These are phyloP conservation scores for Xylariales sp. DNA, from an alignment of 2,329 filamentous ascomycete genomes.

Conservation along the genomic window DNA sequence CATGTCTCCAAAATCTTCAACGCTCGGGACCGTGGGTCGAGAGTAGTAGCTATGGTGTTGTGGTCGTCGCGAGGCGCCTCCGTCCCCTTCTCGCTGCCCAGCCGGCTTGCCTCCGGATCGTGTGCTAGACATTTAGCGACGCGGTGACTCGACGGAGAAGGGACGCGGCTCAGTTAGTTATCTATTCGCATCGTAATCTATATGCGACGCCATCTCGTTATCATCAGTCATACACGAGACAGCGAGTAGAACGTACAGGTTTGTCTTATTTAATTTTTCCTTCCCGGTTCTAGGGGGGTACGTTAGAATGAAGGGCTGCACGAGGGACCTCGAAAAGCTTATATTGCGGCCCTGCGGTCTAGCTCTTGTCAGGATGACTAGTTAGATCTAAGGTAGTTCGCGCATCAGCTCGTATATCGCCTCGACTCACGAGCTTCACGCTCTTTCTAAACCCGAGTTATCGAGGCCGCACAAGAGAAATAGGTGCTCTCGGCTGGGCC, in stretches of 20 bases:
- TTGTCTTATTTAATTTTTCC: slow-evolving; percentile 15
- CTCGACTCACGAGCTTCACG: not conserved
- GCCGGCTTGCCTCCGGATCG: slow-evolving; percentile 25
- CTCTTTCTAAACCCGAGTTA: not conserved
- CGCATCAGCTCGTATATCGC: slow-evolving; percentile 9
- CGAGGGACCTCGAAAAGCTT: slow-evolving; percentile 38
- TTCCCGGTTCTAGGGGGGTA: slow-evolving; percentile 36
- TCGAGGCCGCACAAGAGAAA: not conserved
- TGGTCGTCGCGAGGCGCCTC: not conserved
- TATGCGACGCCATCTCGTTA: slow-evolving; percentile 35
- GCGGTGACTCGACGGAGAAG: slow-evolving; percentile 34
- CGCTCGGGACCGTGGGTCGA: slow-evolving; percentile 34
- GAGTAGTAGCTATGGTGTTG: slow-evolving; percentile 27
- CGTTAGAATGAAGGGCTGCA: slow-evolving; percentile 32
- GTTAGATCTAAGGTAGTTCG: slow-evolving; percentile 12
- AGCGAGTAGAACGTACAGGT: slow-evolving; percentile 22
- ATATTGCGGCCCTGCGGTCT: slow-evolving; percentile 32
- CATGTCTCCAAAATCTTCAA: slow-evolving; percentile 47
- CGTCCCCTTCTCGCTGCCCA: slow-evolving; percentile 22
- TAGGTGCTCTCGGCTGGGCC: not conserved
- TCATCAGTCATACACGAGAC: slow-evolving; percentile 38
- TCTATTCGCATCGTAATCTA: slow-evolving; percentile 32
- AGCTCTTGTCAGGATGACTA: slow-evolving; percentile 21
- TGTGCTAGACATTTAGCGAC: slow-evolving; percentile 36
- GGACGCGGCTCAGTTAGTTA: slow-evolving; percentile 8